Evolutionary conservation across 129 eudicot genomes (phyloP).

Genomic region (Calendula officinalis): DNA sequence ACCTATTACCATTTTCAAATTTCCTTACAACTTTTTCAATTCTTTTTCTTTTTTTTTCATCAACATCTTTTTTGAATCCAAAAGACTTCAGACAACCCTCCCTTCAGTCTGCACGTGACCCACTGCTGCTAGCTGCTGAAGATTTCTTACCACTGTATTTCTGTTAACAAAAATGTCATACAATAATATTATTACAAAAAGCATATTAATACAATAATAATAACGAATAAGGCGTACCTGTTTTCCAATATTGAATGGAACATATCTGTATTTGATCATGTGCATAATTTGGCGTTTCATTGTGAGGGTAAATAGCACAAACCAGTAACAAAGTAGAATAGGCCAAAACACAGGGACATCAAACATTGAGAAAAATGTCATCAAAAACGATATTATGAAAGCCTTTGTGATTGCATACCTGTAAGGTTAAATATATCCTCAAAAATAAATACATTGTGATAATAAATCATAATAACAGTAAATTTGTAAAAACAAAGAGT

Average conservation of each 20-base stretch:
- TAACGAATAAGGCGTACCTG: constrained; percentile 37
- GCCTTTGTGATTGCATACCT: constrained; percentile 59
- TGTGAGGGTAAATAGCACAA: constrained; percentile 43
- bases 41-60: constrained; percentile 15
- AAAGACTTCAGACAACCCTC: constrained; percentile 1
- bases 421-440: background rate
- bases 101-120: constrained; percentile 43
- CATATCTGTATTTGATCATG: constrained; percentile 43
- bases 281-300: constrained; percentile 51
- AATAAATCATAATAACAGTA: background rate
- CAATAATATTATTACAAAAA: background rate
- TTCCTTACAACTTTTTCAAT: constrained; percentile 1
- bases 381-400: constrained; percentile 56
- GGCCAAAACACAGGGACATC: constrained; percentile 51
- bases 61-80: background rate
- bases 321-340: constrained; percentile 42
- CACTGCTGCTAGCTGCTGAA: constrained; percentile 40
- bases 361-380: constrained; percentile 46
- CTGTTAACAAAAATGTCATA: constrained; percentile 31
- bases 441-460: background rate
- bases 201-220: background rate
- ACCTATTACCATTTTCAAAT: constrained; percentile 26
- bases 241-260: constrained; percentile 41
- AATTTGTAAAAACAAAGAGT: background rate
- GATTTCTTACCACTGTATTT: constrained; percentile 53